Base-by-base conservation (phyloP, 78 protist genomes). In the Diacronema lutheri region DNA sequence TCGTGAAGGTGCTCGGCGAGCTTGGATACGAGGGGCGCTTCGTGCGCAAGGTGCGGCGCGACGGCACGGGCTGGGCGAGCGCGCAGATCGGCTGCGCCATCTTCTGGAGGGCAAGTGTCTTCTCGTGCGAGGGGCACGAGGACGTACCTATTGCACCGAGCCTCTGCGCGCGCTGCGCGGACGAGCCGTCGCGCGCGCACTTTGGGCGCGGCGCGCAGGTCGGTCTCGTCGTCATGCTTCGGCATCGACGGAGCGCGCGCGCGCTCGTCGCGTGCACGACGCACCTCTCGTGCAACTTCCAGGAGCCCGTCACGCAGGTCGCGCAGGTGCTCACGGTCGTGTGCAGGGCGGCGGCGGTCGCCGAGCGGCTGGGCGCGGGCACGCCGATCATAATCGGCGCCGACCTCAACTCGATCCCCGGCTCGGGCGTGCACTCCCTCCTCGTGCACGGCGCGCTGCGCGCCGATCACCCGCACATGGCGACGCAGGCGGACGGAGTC, bases 331-430 rank as follows among this genome's bases (percentile, higher is more conserved):
- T 9, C 19, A 10, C 0, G 71, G 71, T 33, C 23, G 25, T 64
- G 25, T 1, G 10, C 41, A 1, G 11, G 14, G 71, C 71, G 41
- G 40, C 40, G 41, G 71, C 40, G 10, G 14, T 64, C 71, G 71
- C 41, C 41, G 71, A 4, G 13, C 16, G 29, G 40, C n/a, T 10
- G 11, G 76, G 76, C 77, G 21, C 0, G n/a, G 58, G 23, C 37
- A 1, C 35, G 58, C 20, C 58, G 31, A 20, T 71, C 58, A 20
- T 71, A 16, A 0, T 31, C 19, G 79, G 79, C 37, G 29, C 37
- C 57, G 79, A 71, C 79, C 79, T 71, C 33, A 71, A 71, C 79
- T 71, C 79, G 21, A 37, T 71, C 57, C 79, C 79, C 20, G 79
- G 79, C 79, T 26, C 38, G 12, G 79, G 79, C 37, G 57, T 40